Conservation (phyloP, 345 rosid species). For the Citrus reticulata region DNA sequence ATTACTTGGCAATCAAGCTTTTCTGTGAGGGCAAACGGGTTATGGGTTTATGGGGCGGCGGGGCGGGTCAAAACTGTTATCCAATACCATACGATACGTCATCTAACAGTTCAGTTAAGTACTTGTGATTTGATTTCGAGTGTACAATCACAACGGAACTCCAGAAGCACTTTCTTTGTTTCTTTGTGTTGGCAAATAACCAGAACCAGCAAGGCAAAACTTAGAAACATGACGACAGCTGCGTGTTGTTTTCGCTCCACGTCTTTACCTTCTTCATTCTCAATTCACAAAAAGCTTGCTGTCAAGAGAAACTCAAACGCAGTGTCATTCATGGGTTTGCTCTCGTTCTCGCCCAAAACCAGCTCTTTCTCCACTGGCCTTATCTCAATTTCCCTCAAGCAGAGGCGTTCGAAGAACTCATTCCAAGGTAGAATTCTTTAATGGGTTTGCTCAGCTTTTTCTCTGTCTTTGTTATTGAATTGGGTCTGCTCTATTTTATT, state of each 20-base stretch:
- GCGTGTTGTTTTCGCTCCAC: slow-evolving; percentile 21
- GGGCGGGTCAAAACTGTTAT: slow-evolving; percentile 1
- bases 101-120: background rate
- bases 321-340: slow-evolving; percentile 19
- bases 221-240: slow-evolving; percentile 39
- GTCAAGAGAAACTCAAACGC: slow-evolving; percentile 18
- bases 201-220: background rate
- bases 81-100: background rate
- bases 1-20: no score
- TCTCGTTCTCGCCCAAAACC: slow-evolving; percentile 38
- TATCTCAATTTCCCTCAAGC: slow-evolving; percentile 35
- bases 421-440: slow-evolving; percentile 46
- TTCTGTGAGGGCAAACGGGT: background rate
- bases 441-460: background rate
- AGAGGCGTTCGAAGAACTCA: slow-evolving; percentile 27
- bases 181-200: background rate
- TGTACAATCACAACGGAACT: background rate
- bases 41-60: background rate
- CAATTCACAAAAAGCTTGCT: slow-evolving; percentile 19
- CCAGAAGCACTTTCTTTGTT: background rate
- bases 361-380: slow-evolving; percentile 23
- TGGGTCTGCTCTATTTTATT: slow-evolving; percentile 6
- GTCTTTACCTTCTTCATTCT: slow-evolving; percentile 34
- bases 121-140: background rate
- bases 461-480: background rate